phyloP scores from a whole-genome alignment of 2,329 filamentous ascomycete genomes.

The Neonectria magnoliae region DNA sequence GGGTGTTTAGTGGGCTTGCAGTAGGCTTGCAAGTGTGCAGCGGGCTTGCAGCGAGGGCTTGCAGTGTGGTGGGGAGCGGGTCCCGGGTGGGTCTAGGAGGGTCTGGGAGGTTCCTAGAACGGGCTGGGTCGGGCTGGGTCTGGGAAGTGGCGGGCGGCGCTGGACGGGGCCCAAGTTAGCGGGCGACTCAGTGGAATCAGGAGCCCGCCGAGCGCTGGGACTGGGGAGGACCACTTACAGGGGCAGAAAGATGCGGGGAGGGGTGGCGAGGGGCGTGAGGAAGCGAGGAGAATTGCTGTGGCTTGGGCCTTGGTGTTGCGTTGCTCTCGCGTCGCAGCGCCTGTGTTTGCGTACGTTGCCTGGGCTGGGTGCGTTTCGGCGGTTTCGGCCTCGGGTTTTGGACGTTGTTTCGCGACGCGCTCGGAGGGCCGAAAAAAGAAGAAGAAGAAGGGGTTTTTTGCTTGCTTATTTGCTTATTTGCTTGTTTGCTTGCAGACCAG shows the following conservation, averaged over 20 bases:
- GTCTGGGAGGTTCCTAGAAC: slow-evolving; percentile 20
- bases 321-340: slow-evolving; percentile 8
- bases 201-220: neutral
- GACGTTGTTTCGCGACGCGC: slow-evolving; percentile 23
- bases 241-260: slow-evolving; percentile 9
- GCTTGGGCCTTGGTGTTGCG: slow-evolving; percentile 4
- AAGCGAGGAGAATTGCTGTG: neutral
- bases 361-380: slow-evolving; percentile 11
- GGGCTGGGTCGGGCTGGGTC: slow-evolving; percentile 18
- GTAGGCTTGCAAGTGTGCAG: slow-evolving; percentile 16
- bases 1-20: slow-evolving; percentile 8
- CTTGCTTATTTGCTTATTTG: neutral
- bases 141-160: slow-evolving; percentile 11
- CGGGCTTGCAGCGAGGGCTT: slow-evolving; percentile 13
- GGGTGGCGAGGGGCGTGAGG: slow-evolving; percentile 8
- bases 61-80: neutral
- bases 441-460: neutral
- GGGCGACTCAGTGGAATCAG: slow-evolving; percentile 19
- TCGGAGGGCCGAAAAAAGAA: slow-evolving; percentile 3
- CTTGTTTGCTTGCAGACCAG: slow-evolving; percentile 4
- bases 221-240: slow-evolving; percentile 2
- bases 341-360: slow-evolving; percentile 10
- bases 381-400: slow-evolving; percentile 20
- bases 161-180: neutral
- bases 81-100: neutral